Percentiles rank a stretch among this genome's conserved stretches.
phyloP scores from a whole-genome alignment of 768 basidiomycete species.

The Thelephora ganbajun region DNA sequence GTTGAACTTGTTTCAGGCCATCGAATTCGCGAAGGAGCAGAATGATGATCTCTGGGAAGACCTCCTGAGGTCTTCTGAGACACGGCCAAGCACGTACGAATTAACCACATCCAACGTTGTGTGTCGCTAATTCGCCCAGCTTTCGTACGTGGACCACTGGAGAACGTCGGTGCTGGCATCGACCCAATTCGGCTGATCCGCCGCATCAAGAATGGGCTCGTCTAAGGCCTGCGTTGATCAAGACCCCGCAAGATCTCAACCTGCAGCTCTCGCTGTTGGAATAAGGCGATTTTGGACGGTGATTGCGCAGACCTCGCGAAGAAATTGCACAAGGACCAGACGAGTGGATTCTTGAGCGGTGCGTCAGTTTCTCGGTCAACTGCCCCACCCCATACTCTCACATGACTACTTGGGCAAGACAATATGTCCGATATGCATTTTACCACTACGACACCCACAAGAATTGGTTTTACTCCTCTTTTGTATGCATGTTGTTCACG shows the following conservation, averaged over 20 bases:
- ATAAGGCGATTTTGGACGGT: constrained; percentile 36
- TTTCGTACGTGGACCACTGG: constrained; percentile 88
- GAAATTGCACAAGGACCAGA: constrained; percentile 62
- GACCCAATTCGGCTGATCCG: constrained; percentile 89
- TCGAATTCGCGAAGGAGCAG: constrained; percentile 98
- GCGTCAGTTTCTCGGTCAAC: too few species aligned
- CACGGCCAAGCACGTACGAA: constrained; percentile 50
- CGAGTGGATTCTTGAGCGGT: constrained; percentile 50
- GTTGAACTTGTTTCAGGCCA: constrained; percentile 43
- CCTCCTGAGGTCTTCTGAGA: constrained; percentile 86
- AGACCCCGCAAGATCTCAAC: constrained; percentile 89
- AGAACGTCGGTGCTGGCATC: constrained; percentile 94
- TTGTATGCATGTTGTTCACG: constrained; percentile 82
- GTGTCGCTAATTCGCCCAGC: constrained; percentile 26
- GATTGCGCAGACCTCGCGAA: constrained; percentile 66
- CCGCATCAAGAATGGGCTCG: constrained; percentile 89
- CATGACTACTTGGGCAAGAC: constrained; percentile 35
- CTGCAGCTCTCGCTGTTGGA: constrained; percentile 86
- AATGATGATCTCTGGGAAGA: constrained; percentile 98
- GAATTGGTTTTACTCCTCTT: constrained; percentile 63
- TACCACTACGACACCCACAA: constrained; percentile 41
- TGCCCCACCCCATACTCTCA: too few species aligned
- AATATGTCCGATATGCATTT: constrained; percentile 52
- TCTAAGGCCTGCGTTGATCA: constrained; percentile 85
- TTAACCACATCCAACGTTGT: not conserved